A percentile compares a stretch with the other conserved stretches of the same genome.
phyloP scores from a whole-genome alignment of 1,284 basidiomycete species.

The Papiliotrema terrestris region DNA sequence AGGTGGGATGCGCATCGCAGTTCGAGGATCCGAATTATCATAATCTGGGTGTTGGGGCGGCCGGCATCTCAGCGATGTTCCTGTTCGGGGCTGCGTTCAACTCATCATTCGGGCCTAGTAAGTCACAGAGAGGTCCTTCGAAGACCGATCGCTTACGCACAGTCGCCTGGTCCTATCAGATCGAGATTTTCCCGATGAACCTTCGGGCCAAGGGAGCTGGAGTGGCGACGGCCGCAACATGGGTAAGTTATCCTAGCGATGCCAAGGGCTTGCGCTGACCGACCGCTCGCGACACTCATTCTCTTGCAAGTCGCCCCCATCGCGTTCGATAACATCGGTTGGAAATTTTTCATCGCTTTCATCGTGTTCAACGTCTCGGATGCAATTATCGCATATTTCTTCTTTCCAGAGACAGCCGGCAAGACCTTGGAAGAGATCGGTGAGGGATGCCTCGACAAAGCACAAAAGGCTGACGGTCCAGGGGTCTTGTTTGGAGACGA shows the following conservation, averaged over 20 bases:
- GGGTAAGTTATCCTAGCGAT: neutral
- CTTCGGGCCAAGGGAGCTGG: neutral
- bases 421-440: neutral
- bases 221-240: neutral
- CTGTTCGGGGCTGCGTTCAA: neutral
- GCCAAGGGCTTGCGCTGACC: too few species aligned
- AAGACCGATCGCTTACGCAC: too few species aligned
- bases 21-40: too few species aligned
- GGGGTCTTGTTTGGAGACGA: too few species aligned
- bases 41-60: neutral
- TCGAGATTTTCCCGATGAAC: neutral
- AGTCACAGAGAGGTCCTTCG: too few species aligned
- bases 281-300: neutral
- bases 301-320: slow-evolving; percentile 13
- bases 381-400: neutral
- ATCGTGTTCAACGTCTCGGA: slow-evolving; percentile 26
- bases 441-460: neutral
- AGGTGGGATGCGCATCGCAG: too few species aligned
- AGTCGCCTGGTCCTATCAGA: neutral
- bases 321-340: slow-evolving; percentile 36
- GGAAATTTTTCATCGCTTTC: slow-evolving; percentile 55
- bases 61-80: neutral
- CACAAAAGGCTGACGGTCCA: too few species aligned
- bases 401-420: neutral
- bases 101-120: neutral